Conservation (phyloP, 2,329 filamentous ascomycete genomes). For the Leptographium lundbergii region DNA sequence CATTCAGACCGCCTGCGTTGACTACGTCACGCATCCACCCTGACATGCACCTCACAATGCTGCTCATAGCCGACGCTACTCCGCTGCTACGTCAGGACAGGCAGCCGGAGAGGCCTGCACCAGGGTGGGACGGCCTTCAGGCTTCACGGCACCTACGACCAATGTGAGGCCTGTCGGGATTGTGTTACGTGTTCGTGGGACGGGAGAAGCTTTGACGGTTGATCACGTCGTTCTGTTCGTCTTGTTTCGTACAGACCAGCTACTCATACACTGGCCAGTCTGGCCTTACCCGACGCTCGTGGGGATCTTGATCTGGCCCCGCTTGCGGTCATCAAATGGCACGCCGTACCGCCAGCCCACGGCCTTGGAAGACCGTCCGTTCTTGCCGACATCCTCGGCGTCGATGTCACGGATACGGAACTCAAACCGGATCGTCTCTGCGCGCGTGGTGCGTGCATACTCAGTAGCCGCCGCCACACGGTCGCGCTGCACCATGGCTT, state of each 20-base stretch:
- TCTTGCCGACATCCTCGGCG: constrained; percentile 40
- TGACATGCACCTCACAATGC: too few relatives aligned
- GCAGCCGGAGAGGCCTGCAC: too few relatives aligned
- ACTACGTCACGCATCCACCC: too few relatives aligned
- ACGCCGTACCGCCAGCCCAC: constrained; percentile 53
- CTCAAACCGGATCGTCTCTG: constrained; percentile 37
- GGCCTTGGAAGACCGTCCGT: constrained; percentile 36
- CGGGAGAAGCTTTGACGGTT: neutral
- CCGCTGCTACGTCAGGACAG: too few relatives aligned
- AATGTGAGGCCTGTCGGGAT: neutral
- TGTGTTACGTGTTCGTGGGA: neutral
- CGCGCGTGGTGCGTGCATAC: constrained; percentile 27
- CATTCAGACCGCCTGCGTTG: too few relatives aligned
- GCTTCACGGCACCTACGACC: neutral
- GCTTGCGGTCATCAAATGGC: constrained; percentile 49
- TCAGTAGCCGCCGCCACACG: constrained; percentile 23
- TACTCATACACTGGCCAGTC: neutral
- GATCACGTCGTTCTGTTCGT: neutral
- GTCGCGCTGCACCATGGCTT: constrained; percentile 11
- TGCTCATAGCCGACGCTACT: too few relatives aligned
- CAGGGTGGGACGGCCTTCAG: too few relatives aligned
- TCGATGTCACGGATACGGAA: constrained; percentile 50
- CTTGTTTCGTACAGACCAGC: neutral
- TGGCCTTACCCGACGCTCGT: constrained; percentile 33
- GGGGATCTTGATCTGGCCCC: constrained; percentile 55